A percentile compares a stretch with the other conserved stretches of the same genome.
phyloP scores from a whole-genome alignment of 1,284 basidiomycete species.

The Testicularia cyperi region DNA sequence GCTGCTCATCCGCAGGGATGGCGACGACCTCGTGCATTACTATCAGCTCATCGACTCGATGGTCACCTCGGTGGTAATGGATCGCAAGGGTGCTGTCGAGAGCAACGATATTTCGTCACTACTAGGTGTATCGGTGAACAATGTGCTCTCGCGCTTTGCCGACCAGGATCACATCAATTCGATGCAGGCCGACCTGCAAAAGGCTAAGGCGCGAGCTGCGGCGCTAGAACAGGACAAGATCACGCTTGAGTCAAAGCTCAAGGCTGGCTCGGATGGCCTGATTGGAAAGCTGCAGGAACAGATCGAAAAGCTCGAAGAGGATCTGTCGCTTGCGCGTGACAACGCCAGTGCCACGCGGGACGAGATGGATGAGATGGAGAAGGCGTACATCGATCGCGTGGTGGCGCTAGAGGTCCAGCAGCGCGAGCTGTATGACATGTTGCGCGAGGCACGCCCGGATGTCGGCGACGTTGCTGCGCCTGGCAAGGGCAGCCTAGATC shows the following conservation, averaged over 20 bases:
- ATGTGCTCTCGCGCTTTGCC: conserved; percentile 84
- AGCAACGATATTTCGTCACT: conserved; percentile 73
- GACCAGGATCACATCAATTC: conserved; percentile 82
- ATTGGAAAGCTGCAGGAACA: conserved; percentile 79
- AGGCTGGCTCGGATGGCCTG: conserved; percentile 76
- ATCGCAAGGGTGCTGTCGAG: conserved; percentile 73
- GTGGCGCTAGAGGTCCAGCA: conserved; percentile 87
- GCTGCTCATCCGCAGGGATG: conserved; percentile 84
- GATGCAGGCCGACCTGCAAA: conserved; percentile 76
- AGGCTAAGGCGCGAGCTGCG: conserved; percentile 72
- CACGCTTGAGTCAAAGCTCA: conserved; percentile 75
- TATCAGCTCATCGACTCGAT: conserved; percentile 93
- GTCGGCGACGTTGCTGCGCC: conserved; percentile 52
- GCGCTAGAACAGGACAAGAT: conserved; percentile 67
- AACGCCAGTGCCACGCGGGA: conserved; percentile 64
- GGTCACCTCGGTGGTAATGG: conserved; percentile 87
- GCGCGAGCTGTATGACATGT: conserved; percentile 83
- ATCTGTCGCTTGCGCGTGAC: conserved; percentile 75
- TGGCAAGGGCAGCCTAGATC: conserved; percentile 47
- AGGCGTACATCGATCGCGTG: conserved; percentile 82
- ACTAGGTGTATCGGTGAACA: conserved; percentile 84
- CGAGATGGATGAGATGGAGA: conserved; percentile 78
- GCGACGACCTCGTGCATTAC: conserved; percentile 72
- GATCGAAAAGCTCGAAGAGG: conserved; percentile 74
- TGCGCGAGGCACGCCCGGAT: conserved; percentile 77